These are phyloP conservation scores for Fusarium papillatum DNA, from an alignment of 2,329 filamentous ascomycete species.

Conservation along the genomic window DNA sequence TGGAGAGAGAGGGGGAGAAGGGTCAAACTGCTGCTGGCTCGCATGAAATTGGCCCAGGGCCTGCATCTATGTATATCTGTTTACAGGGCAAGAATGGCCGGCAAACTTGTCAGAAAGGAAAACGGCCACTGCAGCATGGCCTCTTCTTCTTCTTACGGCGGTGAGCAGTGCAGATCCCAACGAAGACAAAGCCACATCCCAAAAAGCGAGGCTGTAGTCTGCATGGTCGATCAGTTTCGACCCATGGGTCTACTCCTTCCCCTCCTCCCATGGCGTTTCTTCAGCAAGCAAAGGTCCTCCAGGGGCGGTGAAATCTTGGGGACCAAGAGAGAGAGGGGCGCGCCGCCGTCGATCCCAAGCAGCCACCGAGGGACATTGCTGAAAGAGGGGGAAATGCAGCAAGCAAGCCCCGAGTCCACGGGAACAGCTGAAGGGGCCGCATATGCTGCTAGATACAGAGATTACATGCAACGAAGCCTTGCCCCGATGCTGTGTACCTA, in stretches of 20 bases:
- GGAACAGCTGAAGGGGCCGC: not conserved
- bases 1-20: constrained; percentile 12
- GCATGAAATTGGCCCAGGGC: constrained; percentile 23
- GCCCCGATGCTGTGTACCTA: not conserved
- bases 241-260: not conserved
- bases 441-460: not conserved
- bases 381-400: not conserved
- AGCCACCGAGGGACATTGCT: not conserved
- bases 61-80: constrained; percentile 9
- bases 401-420: not conserved
- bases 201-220: constrained; percentile 32
- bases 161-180: constrained; percentile 22
- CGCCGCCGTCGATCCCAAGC: not conserved
- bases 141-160: constrained; percentile 19
- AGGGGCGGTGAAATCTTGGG: constrained; percentile 30
- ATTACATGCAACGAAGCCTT: not conserved
- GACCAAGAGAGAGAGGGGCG: not conserved
- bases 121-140: constrained; percentile 19
- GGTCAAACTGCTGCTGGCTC: constrained; percentile 24
- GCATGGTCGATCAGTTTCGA: constrained; percentile 21
- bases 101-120: constrained; percentile 10
- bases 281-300: not conserved
- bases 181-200: constrained; percentile 19
- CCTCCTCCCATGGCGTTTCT: constrained; percentile 7
- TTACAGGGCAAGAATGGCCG: not conserved